A percentile compares a stretch with the other conserved stretches of the same genome.
Conservation (phyloP, 768 basidiomycete genomes). For the Termitomyces titanicus region DNA sequence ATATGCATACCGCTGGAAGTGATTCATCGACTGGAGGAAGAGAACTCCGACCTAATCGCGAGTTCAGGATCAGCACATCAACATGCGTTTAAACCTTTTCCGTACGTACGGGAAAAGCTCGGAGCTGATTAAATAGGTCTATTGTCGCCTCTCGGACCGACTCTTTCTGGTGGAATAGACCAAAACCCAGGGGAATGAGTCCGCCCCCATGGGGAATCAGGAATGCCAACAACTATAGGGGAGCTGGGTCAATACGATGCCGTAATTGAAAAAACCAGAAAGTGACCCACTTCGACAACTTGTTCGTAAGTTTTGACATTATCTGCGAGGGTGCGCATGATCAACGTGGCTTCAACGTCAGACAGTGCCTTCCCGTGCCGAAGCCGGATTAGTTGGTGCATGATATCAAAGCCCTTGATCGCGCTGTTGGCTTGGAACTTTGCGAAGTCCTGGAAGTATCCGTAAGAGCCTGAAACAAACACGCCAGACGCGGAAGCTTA, state of each 20-base stretch:
- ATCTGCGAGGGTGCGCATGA: slow-evolving; percentile 71
- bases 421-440: slow-evolving; percentile 49
- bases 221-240: slow-evolving; percentile 69
- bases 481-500: slow-evolving; percentile 25
- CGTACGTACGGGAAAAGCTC: slow-evolving; percentile 65
- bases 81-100: neutral
- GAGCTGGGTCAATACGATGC: neutral
- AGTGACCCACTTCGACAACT: slow-evolving; percentile 69
- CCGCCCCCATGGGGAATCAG: slow-evolving; percentile 78
- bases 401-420: slow-evolving; percentile 78
- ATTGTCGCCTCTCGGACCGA: slow-evolving; percentile 74
- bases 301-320: slow-evolving; percentile 81
- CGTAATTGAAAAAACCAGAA: neutral
- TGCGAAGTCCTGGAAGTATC: slow-evolving; percentile 59
- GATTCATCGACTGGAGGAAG: slow-evolving; percentile 76
- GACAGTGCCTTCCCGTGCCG: slow-evolving; percentile 68
- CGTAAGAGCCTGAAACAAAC: neutral
- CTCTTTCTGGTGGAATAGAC: slow-evolving; percentile 86
- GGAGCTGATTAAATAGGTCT: slow-evolving; percentile 78
- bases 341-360: slow-evolving; percentile 70
- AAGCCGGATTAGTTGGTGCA: slow-evolving; percentile 83
- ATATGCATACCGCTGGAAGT: slow-evolving; percentile 88
- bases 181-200: slow-evolving; percentile 80
- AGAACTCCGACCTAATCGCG: slow-evolving; percentile 66
- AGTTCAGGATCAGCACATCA: neutral